Percentiles rank a stretch among this genome's conserved stretches.
These are phyloP conservation scores for Sequoia sempervirens DNA, from an alignment of 75 land plant genomes.

Conservation along the genomic window DNA sequence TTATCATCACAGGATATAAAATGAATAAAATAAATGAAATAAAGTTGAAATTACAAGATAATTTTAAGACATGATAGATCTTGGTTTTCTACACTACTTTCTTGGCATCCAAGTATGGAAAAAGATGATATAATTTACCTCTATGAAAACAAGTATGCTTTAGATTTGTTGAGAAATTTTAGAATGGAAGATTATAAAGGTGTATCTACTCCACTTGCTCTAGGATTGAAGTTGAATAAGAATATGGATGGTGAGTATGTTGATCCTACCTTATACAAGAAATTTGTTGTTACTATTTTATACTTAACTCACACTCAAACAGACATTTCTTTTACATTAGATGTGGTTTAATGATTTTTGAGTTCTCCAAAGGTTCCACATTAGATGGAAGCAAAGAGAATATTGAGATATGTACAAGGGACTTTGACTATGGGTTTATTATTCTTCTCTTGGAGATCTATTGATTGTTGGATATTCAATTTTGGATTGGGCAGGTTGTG, in stretches of 20 bases:
- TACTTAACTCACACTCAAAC: not conserved
- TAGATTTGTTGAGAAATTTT: no score
- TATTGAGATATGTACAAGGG: not conserved
- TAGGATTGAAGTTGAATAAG: not conserved
- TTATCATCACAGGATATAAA: not conserved
- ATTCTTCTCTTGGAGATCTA: not conserved
- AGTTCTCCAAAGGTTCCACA: not conserved
- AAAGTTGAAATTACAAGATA: not conserved
- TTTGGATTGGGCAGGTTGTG: not conserved
- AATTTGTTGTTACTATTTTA: not conserved
- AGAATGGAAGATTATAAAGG: no score
- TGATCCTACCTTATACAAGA: not conserved
- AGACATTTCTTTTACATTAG: not conserved
- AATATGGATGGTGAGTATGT: not conserved
- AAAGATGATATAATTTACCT: no score
- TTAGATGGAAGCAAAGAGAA: not conserved
- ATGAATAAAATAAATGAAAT: not conserved
- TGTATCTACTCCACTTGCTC: not conserved
- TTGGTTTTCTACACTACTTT: not conserved
- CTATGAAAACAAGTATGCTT: no score
- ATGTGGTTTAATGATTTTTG: not conserved
- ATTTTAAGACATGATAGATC: not conserved
- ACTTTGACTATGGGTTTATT: not conserved
- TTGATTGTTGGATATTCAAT: not conserved
- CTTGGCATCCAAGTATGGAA: not conserved